Evolutionary conservation across 2,329 filamentous ascomycete species (phyloP).

Genomic region (Chaetomium sp.): DNA sequence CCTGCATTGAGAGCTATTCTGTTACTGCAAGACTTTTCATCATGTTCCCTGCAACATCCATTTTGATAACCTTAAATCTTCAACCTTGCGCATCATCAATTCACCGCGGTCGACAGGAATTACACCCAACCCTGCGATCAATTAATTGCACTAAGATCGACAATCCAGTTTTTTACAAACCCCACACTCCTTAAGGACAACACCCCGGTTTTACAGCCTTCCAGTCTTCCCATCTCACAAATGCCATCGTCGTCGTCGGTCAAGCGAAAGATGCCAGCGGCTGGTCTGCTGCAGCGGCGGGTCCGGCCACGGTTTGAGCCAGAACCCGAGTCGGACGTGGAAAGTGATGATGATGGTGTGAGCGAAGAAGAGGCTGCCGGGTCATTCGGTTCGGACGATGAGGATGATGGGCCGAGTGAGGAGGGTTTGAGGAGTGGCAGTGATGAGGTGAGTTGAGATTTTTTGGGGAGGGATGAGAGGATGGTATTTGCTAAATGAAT

Average conservation of each 20-base stretch:
- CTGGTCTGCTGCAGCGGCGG: slow-evolving; percentile 19
- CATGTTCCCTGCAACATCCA: no score
- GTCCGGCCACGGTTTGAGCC: slow-evolving; percentile 22
- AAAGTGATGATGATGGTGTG: slow-evolving; percentile 17
- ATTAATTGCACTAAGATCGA: no score
- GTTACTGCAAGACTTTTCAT: no score
- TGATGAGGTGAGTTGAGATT: slow-evolving; percentile 4
- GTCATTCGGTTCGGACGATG: slow-evolving; percentile 9
- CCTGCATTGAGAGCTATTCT: no score
- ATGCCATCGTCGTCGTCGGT: slow-evolving; percentile 11
- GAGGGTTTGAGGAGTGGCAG: slow-evolving; percentile 13
- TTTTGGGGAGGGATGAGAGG: slow-evolving; percentile 2
- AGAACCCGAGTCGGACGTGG: slow-evolving; percentile 23
- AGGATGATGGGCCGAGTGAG: slow-evolving; percentile 14
- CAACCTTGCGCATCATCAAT: no score
- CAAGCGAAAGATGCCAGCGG: slow-evolving; percentile 20
- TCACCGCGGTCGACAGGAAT: no score
- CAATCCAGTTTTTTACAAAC: no score
- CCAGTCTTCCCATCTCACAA: background rate
- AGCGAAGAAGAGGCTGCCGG: slow-evolving; percentile 25
- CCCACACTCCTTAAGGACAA: no score
- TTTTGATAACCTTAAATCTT: no score
- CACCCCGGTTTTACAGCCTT: no score
- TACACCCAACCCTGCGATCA: no score
- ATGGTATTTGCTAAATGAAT: background rate